Evolutionary conservation across 352 stramenopile species (phyloP).

Genomic region (Phytophthora sp.): DNA sequence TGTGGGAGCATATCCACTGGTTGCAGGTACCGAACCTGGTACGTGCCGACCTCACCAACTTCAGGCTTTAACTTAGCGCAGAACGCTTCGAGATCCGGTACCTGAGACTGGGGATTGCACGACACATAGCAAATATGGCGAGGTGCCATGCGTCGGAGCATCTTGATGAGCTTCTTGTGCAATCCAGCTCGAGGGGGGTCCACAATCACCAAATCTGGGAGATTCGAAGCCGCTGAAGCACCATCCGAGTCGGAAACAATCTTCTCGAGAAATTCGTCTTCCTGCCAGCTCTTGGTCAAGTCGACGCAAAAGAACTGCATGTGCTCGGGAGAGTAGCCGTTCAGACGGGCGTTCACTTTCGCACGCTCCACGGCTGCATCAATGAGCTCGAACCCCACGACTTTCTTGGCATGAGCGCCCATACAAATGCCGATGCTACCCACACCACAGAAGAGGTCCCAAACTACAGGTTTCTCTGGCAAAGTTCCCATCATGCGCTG

Average conservation of each 20-base stretch:
- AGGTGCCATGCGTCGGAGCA: constrained; percentile 53
- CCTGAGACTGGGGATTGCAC: constrained; percentile 76
- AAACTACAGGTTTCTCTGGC: constrained; percentile 59
- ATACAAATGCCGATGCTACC: constrained; percentile 85
- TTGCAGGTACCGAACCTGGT: constrained; percentile 56
- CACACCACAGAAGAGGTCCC: constrained; percentile 84
- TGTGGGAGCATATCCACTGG: constrained; percentile 86
- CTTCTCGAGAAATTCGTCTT: constrained; percentile 43
- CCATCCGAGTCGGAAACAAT: constrained; percentile 22
- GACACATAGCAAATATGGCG: constrained; percentile 78
- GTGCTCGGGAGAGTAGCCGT: constrained; percentile 54
- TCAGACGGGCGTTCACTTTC: constrained; percentile 57
- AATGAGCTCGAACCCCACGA: constrained; percentile 79
- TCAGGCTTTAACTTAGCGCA: constrained; percentile 33
- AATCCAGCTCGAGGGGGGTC: constrained; percentile 75
- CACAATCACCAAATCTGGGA: constrained; percentile 74
- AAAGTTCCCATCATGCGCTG: constrained; percentile 39
- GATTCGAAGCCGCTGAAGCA: constrained; percentile 5
- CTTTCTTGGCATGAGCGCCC: constrained; percentile 42
- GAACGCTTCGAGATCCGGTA: constrained; percentile 57
- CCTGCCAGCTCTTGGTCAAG: constrained; percentile 56
- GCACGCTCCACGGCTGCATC: constrained; percentile 62
- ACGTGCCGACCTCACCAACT: constrained; percentile 31
- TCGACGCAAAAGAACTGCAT: constrained; percentile 78
- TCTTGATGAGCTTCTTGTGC: constrained; percentile 68